These are phyloP conservation scores for Salix caprea DNA, from an alignment of 345 rosid species.

Conservation along the genomic window DNA sequence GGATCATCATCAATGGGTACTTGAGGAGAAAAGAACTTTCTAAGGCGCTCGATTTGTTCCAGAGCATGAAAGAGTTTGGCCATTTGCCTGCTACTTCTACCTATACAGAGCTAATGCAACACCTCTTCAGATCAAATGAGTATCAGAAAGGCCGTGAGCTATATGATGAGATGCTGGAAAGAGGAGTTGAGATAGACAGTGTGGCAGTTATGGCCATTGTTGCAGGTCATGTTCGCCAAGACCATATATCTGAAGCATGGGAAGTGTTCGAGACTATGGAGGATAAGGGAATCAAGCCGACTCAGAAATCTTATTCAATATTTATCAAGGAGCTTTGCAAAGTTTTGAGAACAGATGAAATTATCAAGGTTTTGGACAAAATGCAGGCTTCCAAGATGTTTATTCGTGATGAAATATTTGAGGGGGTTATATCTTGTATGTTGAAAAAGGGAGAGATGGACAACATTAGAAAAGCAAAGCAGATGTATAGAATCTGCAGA, in stretches of 20 bases:
- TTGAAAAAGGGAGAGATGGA: conserved; percentile 55
- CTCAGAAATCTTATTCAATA: conserved; percentile 48
- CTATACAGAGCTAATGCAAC: conserved; percentile 66
- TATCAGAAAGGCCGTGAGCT: conserved; percentile 53
- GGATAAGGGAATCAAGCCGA: conserved; percentile 50
- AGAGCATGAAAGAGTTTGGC: conserved; percentile 52
- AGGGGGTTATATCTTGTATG: conserved; percentile 51
- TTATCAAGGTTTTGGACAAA: conserved; percentile 46
- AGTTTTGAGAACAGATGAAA: conserved; percentile 48
- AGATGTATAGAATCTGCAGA: conserved; percentile 36
- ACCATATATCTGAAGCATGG: conserved; percentile 67
- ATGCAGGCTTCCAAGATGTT: conserved; percentile 48
- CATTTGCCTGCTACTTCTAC: conserved; percentile 43
- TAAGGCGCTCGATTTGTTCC: conserved; percentile 52
- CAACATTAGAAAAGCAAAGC: conserved; percentile 45
- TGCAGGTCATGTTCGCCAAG: conserved; percentile 54
- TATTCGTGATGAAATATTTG: conserved; percentile 46
- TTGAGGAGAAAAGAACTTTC: conserved; percentile 50
- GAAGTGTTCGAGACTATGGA: conserved; percentile 50
- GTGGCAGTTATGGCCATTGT: conserved; percentile 60
- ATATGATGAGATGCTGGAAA: conserved; percentile 61
- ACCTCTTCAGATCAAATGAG: conserved; percentile 45
- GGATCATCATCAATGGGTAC: conserved; percentile 54
- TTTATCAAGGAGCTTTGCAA: conserved; percentile 66
- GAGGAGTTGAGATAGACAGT: conserved; percentile 50